Conservation (phyloP, 2,329 filamentous ascomycete genomes). For the Exophiala bonariae region DNA sequence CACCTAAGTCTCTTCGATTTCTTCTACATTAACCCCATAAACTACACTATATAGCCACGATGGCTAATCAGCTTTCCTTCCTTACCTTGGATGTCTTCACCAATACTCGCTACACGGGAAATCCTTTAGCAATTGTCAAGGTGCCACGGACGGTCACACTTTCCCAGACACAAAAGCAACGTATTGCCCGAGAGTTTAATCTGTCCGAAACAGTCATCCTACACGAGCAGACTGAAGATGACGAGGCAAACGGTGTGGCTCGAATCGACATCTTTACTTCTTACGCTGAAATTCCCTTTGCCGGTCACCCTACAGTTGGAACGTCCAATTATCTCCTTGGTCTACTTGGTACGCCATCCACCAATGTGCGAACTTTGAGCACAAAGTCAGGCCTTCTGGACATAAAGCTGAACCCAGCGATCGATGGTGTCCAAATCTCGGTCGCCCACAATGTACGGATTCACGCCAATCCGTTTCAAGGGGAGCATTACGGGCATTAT, state of each 20-base stretch:
- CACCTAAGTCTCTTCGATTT: no score
- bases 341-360: background rate
- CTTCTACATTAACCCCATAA: no score
- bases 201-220: constrained; percentile 60
- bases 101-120: constrained; percentile 45
- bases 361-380: constrained; percentile 11
- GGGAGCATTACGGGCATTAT: background rate
- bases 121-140: constrained; percentile 58
- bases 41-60: no score
- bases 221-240: constrained; percentile 35
- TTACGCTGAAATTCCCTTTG: constrained; percentile 54
- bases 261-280: constrained; percentile 57
- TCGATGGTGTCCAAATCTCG: constrained; percentile 29
- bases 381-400: constrained; percentile 16
- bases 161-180: constrained; percentile 53
- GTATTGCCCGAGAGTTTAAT: constrained; percentile 58
- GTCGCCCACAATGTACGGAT: constrained; percentile 40
- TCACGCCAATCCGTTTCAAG: constrained; percentile 32
- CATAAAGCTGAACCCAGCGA: constrained; percentile 5
- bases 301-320: constrained; percentile 60
- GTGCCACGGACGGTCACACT: constrained; percentile 37
- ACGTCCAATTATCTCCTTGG: constrained; percentile 50
- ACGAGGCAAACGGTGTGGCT: constrained; percentile 30
- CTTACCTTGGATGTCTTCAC: constrained; percentile 47
- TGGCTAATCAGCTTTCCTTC: constrained; percentile 28